phyloP scores from a whole-genome alignment of 2,329 filamentous ascomycete genomes.

The Calonectria pseudoturangicola region DNA sequence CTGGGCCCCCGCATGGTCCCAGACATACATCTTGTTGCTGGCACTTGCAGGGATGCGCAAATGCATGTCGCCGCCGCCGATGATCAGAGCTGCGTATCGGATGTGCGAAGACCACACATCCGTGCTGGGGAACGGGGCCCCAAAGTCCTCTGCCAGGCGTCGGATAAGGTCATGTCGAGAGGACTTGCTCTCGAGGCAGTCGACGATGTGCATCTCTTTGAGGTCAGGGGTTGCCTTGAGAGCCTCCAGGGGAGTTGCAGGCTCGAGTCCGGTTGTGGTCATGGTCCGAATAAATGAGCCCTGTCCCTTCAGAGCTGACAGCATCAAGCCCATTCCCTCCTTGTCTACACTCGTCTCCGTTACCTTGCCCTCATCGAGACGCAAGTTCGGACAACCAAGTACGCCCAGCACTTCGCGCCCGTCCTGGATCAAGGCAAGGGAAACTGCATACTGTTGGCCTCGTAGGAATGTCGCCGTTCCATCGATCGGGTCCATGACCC shows the following conservation, averaged over 20 bases:
- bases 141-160: constrained; percentile 55
- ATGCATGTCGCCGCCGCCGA: constrained; percentile 61
- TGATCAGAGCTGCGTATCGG: constrained; percentile 61
- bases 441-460: constrained; percentile 78
- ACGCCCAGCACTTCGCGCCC: constrained; percentile 75
- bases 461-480: constrained; percentile 77
- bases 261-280: constrained; percentile 44
- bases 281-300: constrained; percentile 57
- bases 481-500: constrained; percentile 80
- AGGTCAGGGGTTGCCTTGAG: constrained; percentile 46
- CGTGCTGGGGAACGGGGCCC: constrained; percentile 60
- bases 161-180: constrained; percentile 58
- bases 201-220: constrained; percentile 58
- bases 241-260: constrained; percentile 46
- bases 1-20: constrained; percentile 77
- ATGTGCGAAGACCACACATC: constrained; percentile 64
- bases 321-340: constrained; percentile 60
- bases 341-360: constrained; percentile 58
- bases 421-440: constrained; percentile 74
- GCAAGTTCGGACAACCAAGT: constrained; percentile 76
- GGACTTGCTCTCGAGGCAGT: constrained; percentile 57
- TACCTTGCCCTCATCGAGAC: constrained; percentile 60
- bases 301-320: constrained; percentile 58
- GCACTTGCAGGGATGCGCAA: constrained; percentile 55
- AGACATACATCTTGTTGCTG: constrained; percentile 56